Percentiles rank a stretch among this genome's conserved stretches.
These are phyloP conservation scores for Lentinula detonsa DNA, from an alignment of 768 basidiomycete genomes.

Conservation along the genomic window DNA sequence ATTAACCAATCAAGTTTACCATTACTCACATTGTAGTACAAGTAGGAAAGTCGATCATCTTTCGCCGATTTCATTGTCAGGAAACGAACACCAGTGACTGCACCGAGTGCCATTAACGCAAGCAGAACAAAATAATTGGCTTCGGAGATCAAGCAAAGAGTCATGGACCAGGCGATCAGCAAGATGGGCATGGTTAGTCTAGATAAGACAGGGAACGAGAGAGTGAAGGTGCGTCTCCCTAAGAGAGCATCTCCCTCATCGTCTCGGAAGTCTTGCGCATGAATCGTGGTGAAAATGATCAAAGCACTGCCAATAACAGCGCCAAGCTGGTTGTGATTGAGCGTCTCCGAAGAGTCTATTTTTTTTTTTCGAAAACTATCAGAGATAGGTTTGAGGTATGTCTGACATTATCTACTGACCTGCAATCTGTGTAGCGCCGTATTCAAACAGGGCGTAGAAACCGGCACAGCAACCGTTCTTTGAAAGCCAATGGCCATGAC, in stretches of 20 bases:
- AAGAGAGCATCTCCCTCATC: conserved; percentile 20
- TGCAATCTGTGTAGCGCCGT: conserved; percentile 12
- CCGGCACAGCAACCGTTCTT: conserved; percentile 11
- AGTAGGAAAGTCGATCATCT: conserved; percentile 4
- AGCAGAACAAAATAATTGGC: not conserved
- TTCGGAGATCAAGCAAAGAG: not conserved
- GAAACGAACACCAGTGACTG: conserved; percentile 4
- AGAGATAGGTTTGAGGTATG: not conserved
- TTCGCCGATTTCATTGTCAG: not conserved
- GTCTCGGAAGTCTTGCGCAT: conserved; percentile 29
- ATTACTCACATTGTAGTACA: conserved; percentile 7
- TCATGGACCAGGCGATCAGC: not conserved
- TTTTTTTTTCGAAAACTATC: not conserved
- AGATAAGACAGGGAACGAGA: conserved; percentile 23
- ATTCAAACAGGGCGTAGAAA: conserved; percentile 14
- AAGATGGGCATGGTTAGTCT: conserved; percentile 12
- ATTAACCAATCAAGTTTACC: not conserved
- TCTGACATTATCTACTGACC: conserved; percentile 9
- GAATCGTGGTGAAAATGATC: conserved; percentile 29
- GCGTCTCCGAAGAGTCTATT: not conserved
- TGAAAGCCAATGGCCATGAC: conserved; percentile 5
- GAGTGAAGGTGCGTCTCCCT: conserved; percentile 24
- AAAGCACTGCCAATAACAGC: conserved; percentile 15
- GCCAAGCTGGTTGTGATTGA: not conserved
- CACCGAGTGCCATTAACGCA: not conserved